Evolutionary conservation across 2,329 filamentous ascomycete genomes (phyloP).

Genomic region (Fusarium nurragi): DNA sequence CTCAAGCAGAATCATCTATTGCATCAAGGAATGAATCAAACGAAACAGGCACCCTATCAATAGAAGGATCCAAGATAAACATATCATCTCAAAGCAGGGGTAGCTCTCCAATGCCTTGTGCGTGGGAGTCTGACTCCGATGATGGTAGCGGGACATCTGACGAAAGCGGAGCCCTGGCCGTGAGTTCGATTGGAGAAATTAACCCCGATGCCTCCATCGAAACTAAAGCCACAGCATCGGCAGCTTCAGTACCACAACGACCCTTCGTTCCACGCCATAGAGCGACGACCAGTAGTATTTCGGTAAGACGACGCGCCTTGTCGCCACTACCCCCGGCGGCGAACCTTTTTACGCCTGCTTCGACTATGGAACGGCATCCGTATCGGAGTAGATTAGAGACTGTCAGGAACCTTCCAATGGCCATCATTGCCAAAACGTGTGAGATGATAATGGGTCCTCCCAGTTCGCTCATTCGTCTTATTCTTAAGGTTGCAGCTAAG

Average conservation of each 20-base stretch:
- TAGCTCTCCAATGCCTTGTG: slow-evolving; percentile 24
- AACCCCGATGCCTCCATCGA: not conserved
- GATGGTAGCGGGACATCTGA: slow-evolving; percentile 40
- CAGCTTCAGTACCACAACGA: slow-evolving; percentile 16
- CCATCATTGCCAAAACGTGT: slow-evolving; percentile 79
- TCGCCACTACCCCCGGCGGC: slow-evolving; percentile 75
- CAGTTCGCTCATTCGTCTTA: slow-evolving; percentile 77
- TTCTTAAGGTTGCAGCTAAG: slow-evolving; percentile 82
- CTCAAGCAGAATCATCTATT: slow-evolving; percentile 53
- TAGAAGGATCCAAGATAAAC: slow-evolving; percentile 2
- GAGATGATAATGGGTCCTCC: slow-evolving; percentile 84
- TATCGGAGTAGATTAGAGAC: slow-evolving; percentile 38
- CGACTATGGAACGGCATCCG: slow-evolving; percentile 48
- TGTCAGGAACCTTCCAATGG: slow-evolving; percentile 49
- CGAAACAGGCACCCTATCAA: slow-evolving; percentile 3
- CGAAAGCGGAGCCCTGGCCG: slow-evolving; percentile 41
- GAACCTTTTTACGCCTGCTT: slow-evolving; percentile 66
- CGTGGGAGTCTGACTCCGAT: slow-evolving; percentile 41
- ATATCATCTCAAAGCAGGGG: slow-evolving; percentile 9
- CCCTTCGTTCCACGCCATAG: slow-evolving; percentile 34
- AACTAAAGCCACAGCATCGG: not conserved
- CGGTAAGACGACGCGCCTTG: slow-evolving; percentile 57
- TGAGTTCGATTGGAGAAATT: slow-evolving; percentile 12
- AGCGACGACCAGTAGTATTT: slow-evolving; percentile 42
- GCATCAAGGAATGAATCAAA: slow-evolving; percentile 9